Evolutionary conservation across 148 eudicot species (phyloP).

Genomic region (Chenopodium album): DNA sequence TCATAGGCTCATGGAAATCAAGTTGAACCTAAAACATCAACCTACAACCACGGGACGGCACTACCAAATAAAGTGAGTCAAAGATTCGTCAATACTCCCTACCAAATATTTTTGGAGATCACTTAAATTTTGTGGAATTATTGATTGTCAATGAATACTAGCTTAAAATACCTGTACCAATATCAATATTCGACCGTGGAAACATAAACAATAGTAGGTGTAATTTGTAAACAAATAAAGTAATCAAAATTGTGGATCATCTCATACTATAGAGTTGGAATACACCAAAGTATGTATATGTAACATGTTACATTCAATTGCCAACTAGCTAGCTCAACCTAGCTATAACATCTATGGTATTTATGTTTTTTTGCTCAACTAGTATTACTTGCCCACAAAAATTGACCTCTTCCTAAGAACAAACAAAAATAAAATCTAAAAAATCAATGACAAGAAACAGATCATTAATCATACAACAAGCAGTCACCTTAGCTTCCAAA

Average conservation of each 20-base stretch:
- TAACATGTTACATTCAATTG: not conserved
- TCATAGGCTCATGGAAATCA: too few relatives aligned
- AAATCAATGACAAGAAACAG: constrained; percentile 6
- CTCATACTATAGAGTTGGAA: not conserved
- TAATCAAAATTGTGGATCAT: not conserved
- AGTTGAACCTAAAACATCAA: too few relatives aligned
- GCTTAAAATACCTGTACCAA: too few relatives aligned
- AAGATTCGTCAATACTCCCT: too few relatives aligned
- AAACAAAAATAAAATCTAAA: not conserved
- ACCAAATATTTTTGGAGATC: too few relatives aligned
- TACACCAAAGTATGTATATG: not conserved
- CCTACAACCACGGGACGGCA: too few relatives aligned
- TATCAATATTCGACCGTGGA: too few relatives aligned
- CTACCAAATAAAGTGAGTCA: too few relatives aligned
- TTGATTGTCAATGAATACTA: too few relatives aligned
- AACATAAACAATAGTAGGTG: too few relatives aligned
- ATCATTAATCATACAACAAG: not conserved
- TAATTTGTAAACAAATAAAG: not conserved
- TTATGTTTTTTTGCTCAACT: not conserved
- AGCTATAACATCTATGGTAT: not conserved
- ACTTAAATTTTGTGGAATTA: too few relatives aligned
- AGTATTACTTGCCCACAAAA: constrained; percentile 5
- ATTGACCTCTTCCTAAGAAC: not conserved
- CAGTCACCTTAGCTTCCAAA: not conserved
- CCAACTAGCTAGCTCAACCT: constrained; percentile 1